Conservation (phyloP, 352 stramenopile genomes). For the Phytopythium vexans region DNA sequence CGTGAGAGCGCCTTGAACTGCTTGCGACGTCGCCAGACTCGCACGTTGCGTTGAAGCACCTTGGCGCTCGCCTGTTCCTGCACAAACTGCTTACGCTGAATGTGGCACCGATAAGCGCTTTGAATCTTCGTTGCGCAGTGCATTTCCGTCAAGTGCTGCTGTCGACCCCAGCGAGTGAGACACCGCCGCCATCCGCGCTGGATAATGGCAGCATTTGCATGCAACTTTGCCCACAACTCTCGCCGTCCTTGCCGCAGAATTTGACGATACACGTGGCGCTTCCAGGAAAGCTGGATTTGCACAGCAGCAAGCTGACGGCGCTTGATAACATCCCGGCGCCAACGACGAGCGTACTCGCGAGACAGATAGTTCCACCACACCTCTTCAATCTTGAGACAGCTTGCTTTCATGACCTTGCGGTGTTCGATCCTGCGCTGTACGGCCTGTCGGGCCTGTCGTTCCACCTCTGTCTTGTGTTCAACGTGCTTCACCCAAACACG, state of each 20-base stretch:
- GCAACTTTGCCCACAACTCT: constrained; percentile 11
- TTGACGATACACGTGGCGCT: constrained; percentile 1
- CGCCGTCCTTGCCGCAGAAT: constrained; percentile 7
- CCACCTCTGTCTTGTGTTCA: constrained; percentile 13
- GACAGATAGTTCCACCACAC: constrained; percentile 36
- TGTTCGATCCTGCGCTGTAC: constrained; percentile 17
- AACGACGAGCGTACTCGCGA: constrained; percentile 23
- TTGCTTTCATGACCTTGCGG: constrained; percentile 23
- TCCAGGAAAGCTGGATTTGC: constrained; percentile 33
- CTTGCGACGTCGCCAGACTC: constrained; percentile 29
- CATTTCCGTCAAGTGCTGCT: constrained; percentile 7
- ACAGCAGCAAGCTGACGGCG: constrained; percentile 20
- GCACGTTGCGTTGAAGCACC: constrained; percentile 36
- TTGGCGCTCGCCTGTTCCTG: constrained; percentile 15
- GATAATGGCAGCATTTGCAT: constrained; percentile 17
- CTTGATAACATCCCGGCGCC: constrained; percentile 30
- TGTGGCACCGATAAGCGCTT: constrained; percentile 19
- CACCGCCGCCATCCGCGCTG: constrained; percentile 14
- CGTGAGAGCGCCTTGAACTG: constrained; percentile 26
- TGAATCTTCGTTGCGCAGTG: constrained; percentile 29
- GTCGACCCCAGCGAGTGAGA: background rate
- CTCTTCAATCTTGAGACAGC: constrained; percentile 34
- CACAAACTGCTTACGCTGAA: constrained; percentile 18
- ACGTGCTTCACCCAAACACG: constrained; percentile 28
- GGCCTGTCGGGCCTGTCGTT: constrained; percentile 10